A percentile compares a stretch with the other conserved stretches of the same genome.
Conservation (phyloP, 805 yeast genomes). For the Priceomyces medius region DNA sequence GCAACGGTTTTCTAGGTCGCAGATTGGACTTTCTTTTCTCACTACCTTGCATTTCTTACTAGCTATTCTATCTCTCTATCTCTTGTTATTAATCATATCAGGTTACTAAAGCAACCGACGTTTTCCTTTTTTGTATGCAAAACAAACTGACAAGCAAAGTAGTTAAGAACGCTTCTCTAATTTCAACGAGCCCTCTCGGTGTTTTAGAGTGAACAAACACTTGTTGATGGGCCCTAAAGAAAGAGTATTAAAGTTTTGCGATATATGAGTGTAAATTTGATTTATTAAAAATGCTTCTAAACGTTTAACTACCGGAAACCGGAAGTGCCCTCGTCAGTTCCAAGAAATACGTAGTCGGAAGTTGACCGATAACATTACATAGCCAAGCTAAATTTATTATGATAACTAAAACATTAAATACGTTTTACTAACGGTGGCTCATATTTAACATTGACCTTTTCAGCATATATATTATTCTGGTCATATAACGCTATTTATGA, state of each 20-base stretch:
- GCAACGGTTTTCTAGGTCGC: background rate
- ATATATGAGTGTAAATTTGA: background rate
- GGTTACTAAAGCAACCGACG: background rate
- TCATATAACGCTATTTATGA: conserved; percentile 2
- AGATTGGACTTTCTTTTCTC: background rate
- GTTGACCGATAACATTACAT: background rate
- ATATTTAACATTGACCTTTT: too few relatives aligned
- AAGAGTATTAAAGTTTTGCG: background rate
- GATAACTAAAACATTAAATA: too few relatives aligned
- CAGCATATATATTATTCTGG: too few relatives aligned
- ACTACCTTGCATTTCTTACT: background rate
- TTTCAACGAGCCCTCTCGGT: background rate
- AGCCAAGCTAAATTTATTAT: too few relatives aligned
- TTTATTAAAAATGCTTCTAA: background rate
- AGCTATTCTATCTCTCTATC: background rate
- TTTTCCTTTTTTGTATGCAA: background rate
- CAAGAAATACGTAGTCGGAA: too few relatives aligned
- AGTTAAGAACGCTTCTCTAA: too few relatives aligned
- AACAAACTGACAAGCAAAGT: too few relatives aligned
- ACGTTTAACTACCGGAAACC: background rate
- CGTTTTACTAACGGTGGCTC: too few relatives aligned
- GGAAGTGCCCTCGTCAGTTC: background rate
- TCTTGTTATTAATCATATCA: background rate
- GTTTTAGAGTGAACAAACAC: background rate
- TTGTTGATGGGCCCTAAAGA: background rate